A percentile compares a stretch with the other conserved stretches of the same genome.
phyloP scores from a whole-genome alignment of 768 basidiomycete species.

The Rhodotorula toruloides region DNA sequence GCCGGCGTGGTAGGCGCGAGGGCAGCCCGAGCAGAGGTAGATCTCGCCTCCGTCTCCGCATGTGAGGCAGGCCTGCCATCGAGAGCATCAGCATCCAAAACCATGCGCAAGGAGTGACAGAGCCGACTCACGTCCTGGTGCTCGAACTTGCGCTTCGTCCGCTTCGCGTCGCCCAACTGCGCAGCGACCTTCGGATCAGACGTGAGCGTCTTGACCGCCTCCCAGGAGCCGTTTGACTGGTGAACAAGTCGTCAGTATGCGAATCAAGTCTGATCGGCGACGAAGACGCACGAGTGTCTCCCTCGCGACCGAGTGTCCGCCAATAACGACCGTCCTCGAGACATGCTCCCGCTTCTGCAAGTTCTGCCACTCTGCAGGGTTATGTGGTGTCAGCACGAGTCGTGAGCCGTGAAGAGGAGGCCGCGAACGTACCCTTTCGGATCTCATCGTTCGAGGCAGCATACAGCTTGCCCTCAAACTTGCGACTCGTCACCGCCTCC shows the following conservation, averaged over 20 bases:
- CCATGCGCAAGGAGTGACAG: background rate
- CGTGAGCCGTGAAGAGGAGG: background rate
- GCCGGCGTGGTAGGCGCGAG: conserved; percentile 57
- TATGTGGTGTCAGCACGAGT: background rate
- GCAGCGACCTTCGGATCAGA: conserved; percentile 3
- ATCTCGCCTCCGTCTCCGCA: conserved; percentile 61
- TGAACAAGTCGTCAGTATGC: rapidly evolving
- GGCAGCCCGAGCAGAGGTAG: conserved; percentile 54
- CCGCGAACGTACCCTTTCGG: conserved; percentile 8
- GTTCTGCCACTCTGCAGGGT: conserved; percentile 17
- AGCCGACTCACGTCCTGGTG: conserved; percentile 52
- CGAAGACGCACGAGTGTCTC: conserved; percentile 9
- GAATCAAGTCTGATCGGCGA: background rate
- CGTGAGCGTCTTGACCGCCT: conserved; percentile 35
- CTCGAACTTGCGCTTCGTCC: conserved; percentile 49
- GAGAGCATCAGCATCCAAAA: background rate
- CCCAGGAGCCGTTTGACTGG: conserved; percentile 16
- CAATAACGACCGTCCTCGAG: conserved; percentile 17
- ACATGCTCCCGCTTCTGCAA: conserved; percentile 3
- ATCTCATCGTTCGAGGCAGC: conserved; percentile 44
- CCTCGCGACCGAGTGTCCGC: conserved; percentile 17
- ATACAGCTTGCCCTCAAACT: conserved; percentile 56
- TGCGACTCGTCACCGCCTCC: conserved; percentile 55
- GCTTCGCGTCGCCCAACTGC: conserved; percentile 43
- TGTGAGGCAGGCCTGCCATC: conserved; percentile 52